phyloP scores from a whole-genome alignment of 2,329 filamentous ascomycete species.

The Alternaria sp. region DNA sequence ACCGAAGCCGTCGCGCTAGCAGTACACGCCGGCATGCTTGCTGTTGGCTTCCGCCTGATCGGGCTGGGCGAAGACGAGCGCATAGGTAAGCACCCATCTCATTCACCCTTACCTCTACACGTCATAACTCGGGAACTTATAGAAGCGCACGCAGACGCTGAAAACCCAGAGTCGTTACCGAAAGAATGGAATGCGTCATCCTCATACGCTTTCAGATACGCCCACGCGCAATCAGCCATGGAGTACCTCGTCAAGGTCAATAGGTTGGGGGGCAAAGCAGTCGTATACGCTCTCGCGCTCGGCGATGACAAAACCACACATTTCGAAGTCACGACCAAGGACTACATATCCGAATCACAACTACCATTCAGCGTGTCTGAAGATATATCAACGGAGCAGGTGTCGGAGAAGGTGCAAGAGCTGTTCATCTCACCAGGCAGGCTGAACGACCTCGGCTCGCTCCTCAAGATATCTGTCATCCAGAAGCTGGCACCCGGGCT shows the following conservation, averaged over 20 bases:
- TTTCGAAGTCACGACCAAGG: constrained; percentile 75
- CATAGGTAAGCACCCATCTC: constrained; percentile 60
- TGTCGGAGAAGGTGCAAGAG: constrained; percentile 55
- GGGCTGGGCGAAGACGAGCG: constrained; percentile 85
- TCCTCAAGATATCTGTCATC: constrained; percentile 80
- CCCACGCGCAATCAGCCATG: constrained; percentile 83
- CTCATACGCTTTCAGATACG: constrained; percentile 81
- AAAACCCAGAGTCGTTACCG: constrained; percentile 69
- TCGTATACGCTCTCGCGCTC: constrained; percentile 78
- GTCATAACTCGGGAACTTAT: constrained; percentile 31
- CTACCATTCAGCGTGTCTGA: constrained; percentile 61
- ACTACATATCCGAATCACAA: constrained; percentile 73
- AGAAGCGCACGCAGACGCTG: constrained; percentile 64
- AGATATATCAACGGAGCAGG: constrained; percentile 53
- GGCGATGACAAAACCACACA: constrained; percentile 82
- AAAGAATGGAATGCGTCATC: constrained; percentile 80
- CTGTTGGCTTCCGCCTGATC: constrained; percentile 79
- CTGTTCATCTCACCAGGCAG: constrained; percentile 77
- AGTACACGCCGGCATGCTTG: constrained; percentile 80
- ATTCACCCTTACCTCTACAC: constrained; percentile 8
- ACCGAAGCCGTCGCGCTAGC: constrained; percentile 87
- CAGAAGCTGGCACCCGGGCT: constrained; percentile 82
- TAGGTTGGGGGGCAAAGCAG: constrained; percentile 81
- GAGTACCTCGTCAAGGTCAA: constrained; percentile 82
- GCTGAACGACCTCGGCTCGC: constrained; percentile 69